These are phyloP conservation scores for Antarctomyces pellizariae DNA, from an alignment of 495 filamentous ascomycete species.

Conservation along the genomic window DNA sequence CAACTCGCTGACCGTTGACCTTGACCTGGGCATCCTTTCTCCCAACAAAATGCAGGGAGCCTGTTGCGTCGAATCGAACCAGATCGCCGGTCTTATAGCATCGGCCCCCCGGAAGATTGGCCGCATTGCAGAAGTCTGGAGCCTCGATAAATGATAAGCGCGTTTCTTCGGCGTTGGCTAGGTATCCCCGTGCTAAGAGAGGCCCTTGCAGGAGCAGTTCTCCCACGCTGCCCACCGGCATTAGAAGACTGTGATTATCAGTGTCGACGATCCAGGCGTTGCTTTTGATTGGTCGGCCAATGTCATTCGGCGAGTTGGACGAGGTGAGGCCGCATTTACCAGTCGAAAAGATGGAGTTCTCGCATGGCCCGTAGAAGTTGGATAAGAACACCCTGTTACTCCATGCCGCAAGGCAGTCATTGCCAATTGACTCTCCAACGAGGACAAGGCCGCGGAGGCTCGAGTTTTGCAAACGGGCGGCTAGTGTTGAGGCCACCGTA, in stretches of 20 bases:
- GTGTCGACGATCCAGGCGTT: conserved; percentile 5
- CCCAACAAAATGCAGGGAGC: conserved; percentile 54
- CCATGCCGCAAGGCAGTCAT: too few relatives aligned
- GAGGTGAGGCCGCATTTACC: too few relatives aligned
- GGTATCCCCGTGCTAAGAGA: too few relatives aligned
- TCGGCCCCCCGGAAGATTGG: too few relatives aligned
- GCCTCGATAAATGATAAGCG: too few relatives aligned
- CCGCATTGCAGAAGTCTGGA: too few relatives aligned
- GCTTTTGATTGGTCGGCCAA: conserved; percentile 4
- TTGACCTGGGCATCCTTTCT: conserved; percentile 58
- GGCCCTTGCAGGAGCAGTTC: conserved; percentile 6
- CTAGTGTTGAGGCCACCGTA: conserved; percentile 21
- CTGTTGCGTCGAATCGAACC: conserved; percentile 37
- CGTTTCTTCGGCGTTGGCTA: too few relatives aligned
- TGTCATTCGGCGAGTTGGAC: conserved; percentile 18
- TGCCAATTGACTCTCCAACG: too few relatives aligned
- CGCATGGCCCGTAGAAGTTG: too few relatives aligned
- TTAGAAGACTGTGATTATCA: conserved; percentile 2
- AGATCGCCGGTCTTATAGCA: conserved; percentile 44
- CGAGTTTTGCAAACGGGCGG: not conserved
- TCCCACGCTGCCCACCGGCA: conserved; percentile 5
- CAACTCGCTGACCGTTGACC: conserved; percentile 50
- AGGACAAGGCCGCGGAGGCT: conserved; percentile 1
- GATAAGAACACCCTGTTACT: too few relatives aligned
- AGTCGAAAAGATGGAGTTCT: too few relatives aligned